A percentile compares a stretch with the other conserved stretches of the same genome.
Evolutionary conservation across 2,329 filamentous ascomycete species (phyloP).

Genomic region (Didymella exigua): DNA sequence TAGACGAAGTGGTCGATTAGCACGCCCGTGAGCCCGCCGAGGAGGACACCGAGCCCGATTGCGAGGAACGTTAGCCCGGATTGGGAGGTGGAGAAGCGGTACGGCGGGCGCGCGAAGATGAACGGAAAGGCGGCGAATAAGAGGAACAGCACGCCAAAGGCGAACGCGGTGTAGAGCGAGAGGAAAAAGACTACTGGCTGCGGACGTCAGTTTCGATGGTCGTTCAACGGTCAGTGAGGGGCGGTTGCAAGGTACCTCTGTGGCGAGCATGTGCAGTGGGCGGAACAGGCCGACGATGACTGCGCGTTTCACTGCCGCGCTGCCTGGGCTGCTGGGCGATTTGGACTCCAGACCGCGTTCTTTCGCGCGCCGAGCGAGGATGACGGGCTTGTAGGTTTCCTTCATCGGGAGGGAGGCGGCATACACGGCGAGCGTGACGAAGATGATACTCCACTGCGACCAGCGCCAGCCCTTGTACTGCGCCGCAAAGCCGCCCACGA

Average conservation of each 20-base stretch:
- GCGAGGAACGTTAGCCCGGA: slow-evolving; percentile 43
- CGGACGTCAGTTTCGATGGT: not conserved
- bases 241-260: slow-evolving; percentile 40
- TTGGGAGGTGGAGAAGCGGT: slow-evolving; percentile 38
- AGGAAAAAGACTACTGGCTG: slow-evolving; percentile 45
- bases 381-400: slow-evolving; percentile 63
- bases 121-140: slow-evolving; percentile 46
- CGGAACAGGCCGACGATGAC: slow-evolving; percentile 54
- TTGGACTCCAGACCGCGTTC: slow-evolving; percentile 35
- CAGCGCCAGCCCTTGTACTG: slow-evolving; percentile 56
- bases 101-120: slow-evolving; percentile 40
- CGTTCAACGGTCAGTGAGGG: no score
- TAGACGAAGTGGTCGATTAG: slow-evolving; percentile 48
- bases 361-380: slow-evolving; percentile 50
- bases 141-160: slow-evolving; percentile 44
- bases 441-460: slow-evolving; percentile 53
- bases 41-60: slow-evolving; percentile 39
- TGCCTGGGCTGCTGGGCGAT: not conserved
- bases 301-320: slow-evolving; percentile 25
- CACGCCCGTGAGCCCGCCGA: slow-evolving; percentile 39
- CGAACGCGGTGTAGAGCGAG: slow-evolving; percentile 44
- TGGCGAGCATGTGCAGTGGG: slow-evolving; percentile 55
- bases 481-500: slow-evolving; percentile 53
- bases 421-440: slow-evolving; percentile 48
- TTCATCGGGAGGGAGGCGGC: slow-evolving; percentile 51